Percentiles rank a stretch among this genome's conserved stretches.
phyloP scores from a whole-genome alignment of 805 yeast genomes.

The Lachancea sp. region DNA sequence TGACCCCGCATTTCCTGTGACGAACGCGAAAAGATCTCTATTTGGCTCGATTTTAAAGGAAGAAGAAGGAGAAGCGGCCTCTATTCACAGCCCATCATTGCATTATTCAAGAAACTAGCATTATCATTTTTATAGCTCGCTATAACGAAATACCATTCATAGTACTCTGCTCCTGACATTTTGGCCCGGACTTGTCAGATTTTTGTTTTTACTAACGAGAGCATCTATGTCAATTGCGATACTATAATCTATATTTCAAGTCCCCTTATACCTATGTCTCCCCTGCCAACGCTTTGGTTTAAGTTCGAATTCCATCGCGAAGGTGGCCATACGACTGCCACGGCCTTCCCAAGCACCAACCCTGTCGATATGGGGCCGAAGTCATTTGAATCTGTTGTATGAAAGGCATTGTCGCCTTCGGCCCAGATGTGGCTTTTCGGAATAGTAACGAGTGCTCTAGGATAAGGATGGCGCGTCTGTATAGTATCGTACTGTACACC shows the following conservation, averaged over 20 bases:
- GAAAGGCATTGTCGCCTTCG: constrained; percentile 81
- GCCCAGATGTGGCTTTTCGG: constrained; percentile 89
- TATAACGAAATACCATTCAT: neutral
- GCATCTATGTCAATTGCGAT: neutral
- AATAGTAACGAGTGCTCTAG: constrained; percentile 50
- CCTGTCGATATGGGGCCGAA: constrained; percentile 88
- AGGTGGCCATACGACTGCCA: constrained; percentile 64
- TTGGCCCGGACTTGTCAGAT: neutral
- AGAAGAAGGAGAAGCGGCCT: constrained; percentile 9
- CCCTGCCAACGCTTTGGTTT: constrained; percentile 20
- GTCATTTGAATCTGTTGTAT: constrained; percentile 75
- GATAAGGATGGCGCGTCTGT: constrained; percentile 54
- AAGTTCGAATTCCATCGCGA: constrained; percentile 41
- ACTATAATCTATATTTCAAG: neutral
- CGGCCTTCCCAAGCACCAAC: constrained; percentile 70
- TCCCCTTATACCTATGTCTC: constrained; percentile 11
- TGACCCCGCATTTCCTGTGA: constrained; percentile 7
- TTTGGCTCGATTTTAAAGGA: constrained; percentile 15
- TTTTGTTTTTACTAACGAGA: too few relatives aligned
- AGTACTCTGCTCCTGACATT: neutral
- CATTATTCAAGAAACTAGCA: constrained; percentile 1
- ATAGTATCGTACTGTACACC: constrained; percentile 70
- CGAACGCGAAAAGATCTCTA: constrained; percentile 15
- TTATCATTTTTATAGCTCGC: neutral
- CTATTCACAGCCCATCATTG: neutral